Conservation (phyloP, 345 rosid genomes). For the Sapria himalayana region DNA sequence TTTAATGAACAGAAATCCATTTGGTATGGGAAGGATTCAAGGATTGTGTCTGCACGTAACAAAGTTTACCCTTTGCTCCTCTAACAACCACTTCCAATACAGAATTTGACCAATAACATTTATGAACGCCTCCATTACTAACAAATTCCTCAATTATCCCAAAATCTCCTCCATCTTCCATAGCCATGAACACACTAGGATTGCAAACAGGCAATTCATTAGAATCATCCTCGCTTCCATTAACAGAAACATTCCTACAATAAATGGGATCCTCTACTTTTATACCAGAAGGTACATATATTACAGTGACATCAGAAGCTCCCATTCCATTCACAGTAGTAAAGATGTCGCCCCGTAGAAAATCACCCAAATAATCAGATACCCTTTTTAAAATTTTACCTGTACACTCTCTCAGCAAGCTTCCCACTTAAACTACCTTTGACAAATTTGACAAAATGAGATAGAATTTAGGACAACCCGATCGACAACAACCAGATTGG, state of each 20-base stretch:
- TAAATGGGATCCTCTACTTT: slow-evolving; percentile 43
- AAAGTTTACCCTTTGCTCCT: slow-evolving; percentile 47
- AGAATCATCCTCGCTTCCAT: slow-evolving; percentile 33
- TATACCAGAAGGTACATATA: slow-evolving; percentile 71
- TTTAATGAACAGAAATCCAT: slow-evolving; percentile 74
- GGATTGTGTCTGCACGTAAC: slow-evolving; percentile 72
- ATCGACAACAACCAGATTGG: slow-evolving; percentile 35
- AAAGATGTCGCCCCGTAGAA: slow-evolving; percentile 58
- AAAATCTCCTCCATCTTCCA: slow-evolving; percentile 63
- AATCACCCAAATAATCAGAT: slow-evolving; percentile 25
- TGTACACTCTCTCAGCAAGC: slow-evolving; percentile 22
- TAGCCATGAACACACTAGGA: slow-evolving; percentile 66
- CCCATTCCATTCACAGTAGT: slow-evolving; percentile 84
- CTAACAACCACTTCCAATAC: slow-evolving; percentile 45
- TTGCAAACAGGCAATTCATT: slow-evolving; percentile 55
- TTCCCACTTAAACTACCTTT: slow-evolving; percentile 55
- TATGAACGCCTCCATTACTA: slow-evolving; percentile 23
- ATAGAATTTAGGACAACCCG: slow-evolving; percentile 39
- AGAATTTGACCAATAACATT: slow-evolving; percentile 62
- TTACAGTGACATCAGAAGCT: slow-evolving; percentile 59
- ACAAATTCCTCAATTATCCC: slow-evolving; percentile 64
- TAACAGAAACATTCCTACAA: slow-evolving; percentile 47
- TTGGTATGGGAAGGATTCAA: slow-evolving; percentile 52
- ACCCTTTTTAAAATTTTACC: slow-evolving; percentile 26
- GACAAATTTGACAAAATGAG: slow-evolving; percentile 36